Evolutionary conservation across 495 filamentous ascomycete genomes (phyloP).

Genomic region (Haplographium delicatum): DNA sequence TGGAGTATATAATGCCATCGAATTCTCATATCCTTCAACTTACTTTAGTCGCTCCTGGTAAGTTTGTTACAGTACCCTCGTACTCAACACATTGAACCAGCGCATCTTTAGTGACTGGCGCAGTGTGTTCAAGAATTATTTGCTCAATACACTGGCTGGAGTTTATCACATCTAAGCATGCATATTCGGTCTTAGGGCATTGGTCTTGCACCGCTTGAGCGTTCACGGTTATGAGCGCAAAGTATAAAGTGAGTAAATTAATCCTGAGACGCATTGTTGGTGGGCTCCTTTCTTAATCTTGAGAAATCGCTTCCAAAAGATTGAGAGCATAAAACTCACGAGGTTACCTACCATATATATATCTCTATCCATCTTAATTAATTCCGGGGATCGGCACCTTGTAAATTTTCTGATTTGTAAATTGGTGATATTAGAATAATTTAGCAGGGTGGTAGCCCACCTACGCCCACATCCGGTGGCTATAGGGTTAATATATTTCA

Average conservation of each 20-base stretch:
- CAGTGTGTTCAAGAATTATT: conserved; percentile 23
- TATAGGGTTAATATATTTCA: too few species aligned
- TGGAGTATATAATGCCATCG: background rate
- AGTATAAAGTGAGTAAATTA: conserved; percentile 11
- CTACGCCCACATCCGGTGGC: background rate
- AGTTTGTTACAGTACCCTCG: conserved; percentile 26
- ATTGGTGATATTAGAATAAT: background rate
- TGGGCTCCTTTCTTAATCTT: too few species aligned
- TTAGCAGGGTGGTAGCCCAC: background rate
- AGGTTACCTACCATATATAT: background rate
- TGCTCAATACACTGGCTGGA: conserved; percentile 31
- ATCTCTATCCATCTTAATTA: background rate
- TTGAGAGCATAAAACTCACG: background rate
- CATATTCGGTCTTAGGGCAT: conserved; percentile 30
- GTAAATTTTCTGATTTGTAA: background rate
- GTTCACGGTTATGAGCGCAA: conserved; percentile 12
- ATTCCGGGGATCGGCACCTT: background rate
- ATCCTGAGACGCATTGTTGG: too few species aligned
- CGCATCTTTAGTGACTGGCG: conserved; percentile 20
- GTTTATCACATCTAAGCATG: conserved; percentile 33
- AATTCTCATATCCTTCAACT: background rate
- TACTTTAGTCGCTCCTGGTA: conserved; percentile 33
- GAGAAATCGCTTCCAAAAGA: too few species aligned
- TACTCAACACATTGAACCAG: conserved; percentile 30
- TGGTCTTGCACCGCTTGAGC: conserved; percentile 19